Evolutionary conservation across 164 flowering plant species (phyloP).

Genomic region (Protea cynaroides): DNA sequence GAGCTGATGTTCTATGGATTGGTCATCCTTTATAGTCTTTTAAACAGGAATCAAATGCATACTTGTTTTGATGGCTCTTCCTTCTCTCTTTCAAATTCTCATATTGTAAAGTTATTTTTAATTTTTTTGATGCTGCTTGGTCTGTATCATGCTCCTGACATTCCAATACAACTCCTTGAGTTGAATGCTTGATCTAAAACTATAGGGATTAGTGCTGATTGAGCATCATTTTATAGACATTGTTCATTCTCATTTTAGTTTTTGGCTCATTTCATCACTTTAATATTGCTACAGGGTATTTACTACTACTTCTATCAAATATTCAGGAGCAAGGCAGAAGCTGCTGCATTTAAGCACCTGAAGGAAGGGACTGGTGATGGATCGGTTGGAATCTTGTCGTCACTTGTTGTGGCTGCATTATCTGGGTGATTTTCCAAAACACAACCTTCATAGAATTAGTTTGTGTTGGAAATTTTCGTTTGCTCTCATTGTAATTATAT

Average conservation of each 20-base stretch:
- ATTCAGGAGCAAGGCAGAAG: conserved; percentile 83
- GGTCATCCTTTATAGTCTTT: too few relatives aligned
- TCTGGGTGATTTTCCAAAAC: conserved; percentile 53
- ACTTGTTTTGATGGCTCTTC: too few relatives aligned
- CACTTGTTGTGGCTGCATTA: conserved; percentile 86
- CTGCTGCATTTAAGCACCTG: conserved; percentile 47
- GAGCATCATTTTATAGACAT: neutral
- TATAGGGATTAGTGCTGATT: neutral
- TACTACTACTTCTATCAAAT: conserved; percentile 98
- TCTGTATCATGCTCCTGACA: neutral
- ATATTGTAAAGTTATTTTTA: neutral
- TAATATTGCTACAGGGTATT: conserved; percentile 79
- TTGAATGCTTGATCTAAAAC: too few relatives aligned
- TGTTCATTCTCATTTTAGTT: conserved; percentile 4
- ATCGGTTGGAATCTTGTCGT: conserved; percentile 90
- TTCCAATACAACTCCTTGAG: too few relatives aligned
- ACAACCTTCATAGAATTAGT: conserved; percentile 1
- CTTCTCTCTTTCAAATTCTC: neutral
- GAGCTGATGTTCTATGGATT: too few relatives aligned
- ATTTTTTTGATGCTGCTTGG: neutral
- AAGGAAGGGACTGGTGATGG: conserved; percentile 91
- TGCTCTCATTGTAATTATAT: neutral
- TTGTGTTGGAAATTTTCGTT: neutral
- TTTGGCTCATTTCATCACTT: conserved; percentile 20
- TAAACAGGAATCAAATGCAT: too few relatives aligned